These are phyloP conservation scores for Pelargonium nanum DNA, from an alignment of 345 rosid genomes.

Conservation along the genomic window DNA sequence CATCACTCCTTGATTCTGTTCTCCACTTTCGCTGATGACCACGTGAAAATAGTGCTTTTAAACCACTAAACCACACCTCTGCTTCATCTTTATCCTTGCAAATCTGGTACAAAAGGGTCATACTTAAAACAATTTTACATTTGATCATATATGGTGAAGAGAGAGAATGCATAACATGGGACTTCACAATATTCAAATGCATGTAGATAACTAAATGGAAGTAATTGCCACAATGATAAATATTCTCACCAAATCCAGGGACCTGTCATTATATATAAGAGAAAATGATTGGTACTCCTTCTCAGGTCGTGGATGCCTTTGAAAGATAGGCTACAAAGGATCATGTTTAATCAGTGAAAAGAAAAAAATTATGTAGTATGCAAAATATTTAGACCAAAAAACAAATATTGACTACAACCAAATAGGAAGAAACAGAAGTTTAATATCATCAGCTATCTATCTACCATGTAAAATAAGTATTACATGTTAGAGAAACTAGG, in stretches of 20 bases:
- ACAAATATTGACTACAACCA: not conserved
- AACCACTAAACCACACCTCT: slow-evolving; percentile 78
- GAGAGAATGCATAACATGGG: slow-evolving; percentile 1
- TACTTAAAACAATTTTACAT: slow-evolving; percentile 2
- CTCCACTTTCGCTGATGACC: slow-evolving; percentile 50
- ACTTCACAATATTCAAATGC: slow-evolving; percentile 9
- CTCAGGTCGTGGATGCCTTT: slow-evolving; percentile 96
- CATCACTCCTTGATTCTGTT: slow-evolving; percentile 68
- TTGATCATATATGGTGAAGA: not conserved
- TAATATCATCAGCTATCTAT: not conserved
- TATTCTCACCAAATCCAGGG: slow-evolving; percentile 81
- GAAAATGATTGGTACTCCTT: slow-evolving; percentile 99
- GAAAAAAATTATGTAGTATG: not conserved
- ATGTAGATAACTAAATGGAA: slow-evolving; percentile 6
- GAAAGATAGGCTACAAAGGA: slow-evolving; percentile 79
- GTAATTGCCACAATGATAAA: not conserved
- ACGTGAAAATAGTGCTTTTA: slow-evolving; percentile 63
- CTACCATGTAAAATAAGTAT: not conserved
- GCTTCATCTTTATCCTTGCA: slow-evolving; percentile 86
- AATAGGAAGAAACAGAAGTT: not conserved
- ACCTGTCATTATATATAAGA: slow-evolving; percentile 85
- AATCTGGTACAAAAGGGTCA: slow-evolving; percentile 28
- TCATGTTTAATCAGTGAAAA: slow-evolving; percentile 19
- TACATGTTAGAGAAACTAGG: not conserved
- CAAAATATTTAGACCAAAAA: not conserved